Evolutionary conservation across 306 rosid genomes (phyloP).

Genomic region (Quercus ilex): DNA sequence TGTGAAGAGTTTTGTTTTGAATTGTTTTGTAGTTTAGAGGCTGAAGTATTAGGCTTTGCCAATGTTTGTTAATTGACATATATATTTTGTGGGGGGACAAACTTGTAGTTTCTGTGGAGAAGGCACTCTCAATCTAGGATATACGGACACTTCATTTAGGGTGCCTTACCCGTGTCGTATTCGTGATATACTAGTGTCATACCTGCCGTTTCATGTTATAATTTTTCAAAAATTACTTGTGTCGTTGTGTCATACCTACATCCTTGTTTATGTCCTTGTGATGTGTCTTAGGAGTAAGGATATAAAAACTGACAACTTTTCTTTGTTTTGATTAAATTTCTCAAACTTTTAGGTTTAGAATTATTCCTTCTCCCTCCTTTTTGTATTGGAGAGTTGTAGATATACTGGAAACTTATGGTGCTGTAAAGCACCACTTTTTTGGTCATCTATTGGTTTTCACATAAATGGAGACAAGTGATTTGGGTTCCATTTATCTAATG

Average conservation of each 20-base stretch:
- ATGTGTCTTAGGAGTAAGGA: background rate
- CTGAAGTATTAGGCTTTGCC: background rate
- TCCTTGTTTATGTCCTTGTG: background rate
- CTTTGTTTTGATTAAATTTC: background rate
- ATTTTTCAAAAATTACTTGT: too few relatives aligned
- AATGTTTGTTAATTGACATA: too few relatives aligned
- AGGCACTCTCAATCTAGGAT: slow-evolving; percentile 27
- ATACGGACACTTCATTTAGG: too few relatives aligned
- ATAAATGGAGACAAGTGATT: too few relatives aligned
- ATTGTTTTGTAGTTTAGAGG: background rate
- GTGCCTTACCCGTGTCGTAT: fast-evolving
- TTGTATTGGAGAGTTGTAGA: background rate
- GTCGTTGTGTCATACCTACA: too few relatives aligned
- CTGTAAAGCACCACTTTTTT: background rate
- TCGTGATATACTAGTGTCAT: fast-evolving
- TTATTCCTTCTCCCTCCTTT: background rate
- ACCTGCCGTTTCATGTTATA: too few relatives aligned
- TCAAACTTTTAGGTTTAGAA: background rate
- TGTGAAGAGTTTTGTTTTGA: background rate
- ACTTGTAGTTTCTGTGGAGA: slow-evolving; percentile 76
- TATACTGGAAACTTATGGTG: background rate
- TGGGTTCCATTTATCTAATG: too few relatives aligned
- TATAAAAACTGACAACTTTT: background rate
- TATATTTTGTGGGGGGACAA: too few relatives aligned
- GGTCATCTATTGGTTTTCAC: too few relatives aligned